These are phyloP conservation scores for Trifolium subterraneum DNA, from an alignment of 306 rosid genomes.

Conservation along the genomic window DNA sequence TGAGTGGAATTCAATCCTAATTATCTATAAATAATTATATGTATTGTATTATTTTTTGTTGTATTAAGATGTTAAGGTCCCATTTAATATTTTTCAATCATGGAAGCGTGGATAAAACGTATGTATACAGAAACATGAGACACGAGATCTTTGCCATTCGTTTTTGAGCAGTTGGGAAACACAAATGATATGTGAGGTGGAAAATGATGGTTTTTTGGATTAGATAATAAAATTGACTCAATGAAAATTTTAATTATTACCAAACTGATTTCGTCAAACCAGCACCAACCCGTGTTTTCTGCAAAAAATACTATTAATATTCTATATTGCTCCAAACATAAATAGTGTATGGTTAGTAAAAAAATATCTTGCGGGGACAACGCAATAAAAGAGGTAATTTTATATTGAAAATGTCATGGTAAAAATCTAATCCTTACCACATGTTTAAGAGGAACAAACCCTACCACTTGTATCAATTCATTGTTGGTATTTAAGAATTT, in stretches of 20 bases:
- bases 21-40: background rate
- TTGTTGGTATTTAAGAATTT: too few relatives aligned
- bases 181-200: conserved; percentile 24
- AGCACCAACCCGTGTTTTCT: background rate
- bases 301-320: background rate
- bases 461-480: too few relatives aligned
- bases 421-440: too few relatives aligned
- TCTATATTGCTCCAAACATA: too few relatives aligned
- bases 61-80: conserved; percentile 23
- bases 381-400: too few relatives aligned
- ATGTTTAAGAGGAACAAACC: too few relatives aligned
- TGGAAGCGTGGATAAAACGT: conserved; percentile 61
- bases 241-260: background rate
- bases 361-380: too few relatives aligned
- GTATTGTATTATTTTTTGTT: background rate
- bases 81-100: conserved; percentile 41
- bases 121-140: conserved; percentile 38
- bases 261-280: background rate
- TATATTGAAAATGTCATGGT: too few relatives aligned
- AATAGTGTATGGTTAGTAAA: too few relatives aligned
- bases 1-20: conserved; percentile 47
- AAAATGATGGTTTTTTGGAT: background rate
- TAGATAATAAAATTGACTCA: background rate
- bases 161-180: conserved; percentile 32
- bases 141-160: conserved; percentile 33